Base-by-base conservation (phyloP, 495 filamentous ascomycete genomes). In the Annulohypoxylon maeteangense region DNA sequence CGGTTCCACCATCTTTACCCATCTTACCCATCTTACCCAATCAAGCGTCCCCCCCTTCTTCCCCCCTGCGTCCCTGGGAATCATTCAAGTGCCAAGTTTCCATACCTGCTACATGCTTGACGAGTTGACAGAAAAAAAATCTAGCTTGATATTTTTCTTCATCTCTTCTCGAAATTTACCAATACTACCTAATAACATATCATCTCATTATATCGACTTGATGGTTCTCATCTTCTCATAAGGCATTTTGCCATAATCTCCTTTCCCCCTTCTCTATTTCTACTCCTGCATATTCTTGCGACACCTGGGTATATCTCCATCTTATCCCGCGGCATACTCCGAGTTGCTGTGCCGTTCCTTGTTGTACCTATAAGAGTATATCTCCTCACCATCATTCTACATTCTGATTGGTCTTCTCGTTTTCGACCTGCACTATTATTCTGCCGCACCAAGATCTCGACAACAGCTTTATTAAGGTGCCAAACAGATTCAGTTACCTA, bases 41-140 rank as follows among this genome's bases (percentile, higher is more conserved):
- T 62, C 51, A 63, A 32, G 25, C 56, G 16, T 16, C 27, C 22
- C 40, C 38, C 31, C 67, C 22, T 18, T n/a, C n/a, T 11, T 16
- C 38, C 31, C 50, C 38, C 31, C 51, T 16, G 44, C 27, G 29
- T 16, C 62, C 56, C 62, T 67, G 42, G 62, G 58, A 68, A 54
- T 31, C 4, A 50, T 32, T 42, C 62, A 14, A 69, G 61, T 62
- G 70, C 70, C 70, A 73, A 73, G 70, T 69, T 73, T 65, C 65
- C 65, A 66, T 68, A 55, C 62, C 57, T 63, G 29, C 40, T 20
- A 38, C 34, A 34, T 67, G 47, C 23, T 51, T 27, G 12, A 27
- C 11, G 47, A 51, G 47, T 40, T 60, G 11, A 44, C 36, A 64
- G 29, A 57, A 66, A 64, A 66, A 69, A 69, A 45, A 38, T 71